Evolutionary conservation across 2,329 filamentous ascomycete genomes (phyloP).

Genomic region (Coniochaeta sp.): DNA sequence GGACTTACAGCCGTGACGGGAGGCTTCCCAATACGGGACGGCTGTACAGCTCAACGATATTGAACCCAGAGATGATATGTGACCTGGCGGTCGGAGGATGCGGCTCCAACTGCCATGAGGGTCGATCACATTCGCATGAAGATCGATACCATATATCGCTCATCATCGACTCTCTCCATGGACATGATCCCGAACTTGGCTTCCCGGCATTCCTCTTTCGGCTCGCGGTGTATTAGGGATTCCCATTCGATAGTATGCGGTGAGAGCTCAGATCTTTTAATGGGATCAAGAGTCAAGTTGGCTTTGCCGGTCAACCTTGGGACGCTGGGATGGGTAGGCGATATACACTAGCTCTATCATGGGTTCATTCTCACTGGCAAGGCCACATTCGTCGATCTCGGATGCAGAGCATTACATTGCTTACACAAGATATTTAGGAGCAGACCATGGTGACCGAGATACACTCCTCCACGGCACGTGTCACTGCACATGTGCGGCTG

Average conservation of each 20-base stretch:
- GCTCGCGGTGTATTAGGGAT: neutral
- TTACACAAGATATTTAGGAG: neutral
- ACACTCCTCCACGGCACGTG: neutral
- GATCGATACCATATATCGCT: neutral
- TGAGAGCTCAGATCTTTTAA: neutral
- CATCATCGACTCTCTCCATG: neutral
- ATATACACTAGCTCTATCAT: neutral
- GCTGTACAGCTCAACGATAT: neutral
- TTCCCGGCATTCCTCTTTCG: neutral
- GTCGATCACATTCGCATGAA: neutral
- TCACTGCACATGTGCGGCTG: neutral
- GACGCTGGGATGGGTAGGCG: neutral
- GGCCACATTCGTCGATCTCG: neutral
- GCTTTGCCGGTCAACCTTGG: neutral
- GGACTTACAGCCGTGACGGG: neutral
- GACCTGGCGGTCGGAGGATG: neutral
- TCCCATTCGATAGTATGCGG: neutral
- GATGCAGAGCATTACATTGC: neutral
- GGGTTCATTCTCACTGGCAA: too few relatives aligned
- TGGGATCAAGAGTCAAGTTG: neutral
- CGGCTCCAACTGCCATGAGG: neutral
- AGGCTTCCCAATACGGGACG: neutral
- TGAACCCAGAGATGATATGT: neutral
- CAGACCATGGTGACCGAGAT: neutral
- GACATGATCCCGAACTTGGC: neutral